Evolutionary conservation across 164 flowering plant genomes (phyloP).

Genomic region (Dillenia turbinata): DNA sequence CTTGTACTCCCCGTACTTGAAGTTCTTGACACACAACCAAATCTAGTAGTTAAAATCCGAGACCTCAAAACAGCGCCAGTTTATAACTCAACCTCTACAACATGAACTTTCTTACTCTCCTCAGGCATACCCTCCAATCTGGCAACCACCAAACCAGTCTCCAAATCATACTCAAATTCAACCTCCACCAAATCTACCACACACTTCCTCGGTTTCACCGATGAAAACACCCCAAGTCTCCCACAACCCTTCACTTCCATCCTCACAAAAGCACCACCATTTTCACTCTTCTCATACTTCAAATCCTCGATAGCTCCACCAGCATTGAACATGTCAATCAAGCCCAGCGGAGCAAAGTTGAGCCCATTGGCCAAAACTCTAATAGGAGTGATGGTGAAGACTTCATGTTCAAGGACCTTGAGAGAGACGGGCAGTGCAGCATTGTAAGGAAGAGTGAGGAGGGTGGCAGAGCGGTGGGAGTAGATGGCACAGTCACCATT

Average conservation of each 20-base stretch:
- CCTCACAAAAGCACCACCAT: conserved; percentile 23
- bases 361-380: conserved; percentile 45
- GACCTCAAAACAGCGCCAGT: neutral
- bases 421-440: conserved; percentile 61
- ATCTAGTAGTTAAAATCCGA: no score
- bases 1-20: no score
- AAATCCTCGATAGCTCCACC: conserved; percentile 68
- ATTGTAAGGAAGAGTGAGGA: conserved; percentile 43
- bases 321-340: conserved; percentile 62
- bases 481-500: conserved; percentile 57
- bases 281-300: conserved; percentile 29
- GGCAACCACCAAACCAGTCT: conserved; percentile 48
- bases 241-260: conserved; percentile 86
- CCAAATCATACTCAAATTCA: conserved; percentile 50
- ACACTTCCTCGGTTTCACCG: conserved; percentile 64
- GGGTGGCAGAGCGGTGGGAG: conserved; percentile 40
- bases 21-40: no score
- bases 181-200: conserved; percentile 29
- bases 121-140: conserved; percentile 50
- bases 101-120: conserved; percentile 36
- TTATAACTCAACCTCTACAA: conserved; percentile 50
- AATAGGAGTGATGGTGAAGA: conserved; percentile 69
- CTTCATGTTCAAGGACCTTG: conserved; percentile 61
- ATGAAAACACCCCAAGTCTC: conserved; percentile 67
- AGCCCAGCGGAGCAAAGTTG: conserved; percentile 54